Base-by-base conservation (phyloP, 495 filamentous ascomycete species). In the Delitschia confertaspora region DNA sequence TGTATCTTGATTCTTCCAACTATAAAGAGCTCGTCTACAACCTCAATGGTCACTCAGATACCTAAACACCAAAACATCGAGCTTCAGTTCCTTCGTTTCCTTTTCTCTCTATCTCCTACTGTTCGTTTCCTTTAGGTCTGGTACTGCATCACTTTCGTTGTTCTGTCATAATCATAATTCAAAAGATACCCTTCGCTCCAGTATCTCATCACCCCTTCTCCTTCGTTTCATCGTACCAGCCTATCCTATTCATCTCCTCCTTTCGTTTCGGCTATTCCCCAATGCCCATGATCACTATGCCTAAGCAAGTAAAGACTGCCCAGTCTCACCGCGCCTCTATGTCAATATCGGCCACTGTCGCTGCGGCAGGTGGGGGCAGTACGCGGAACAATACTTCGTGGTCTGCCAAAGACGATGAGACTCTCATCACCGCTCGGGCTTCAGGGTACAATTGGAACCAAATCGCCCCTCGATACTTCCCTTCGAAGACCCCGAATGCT, bases 401-500 rank as follows among this genome's bases (percentile, higher is more conserved):
- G 82, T 71, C 72, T 18, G 62, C 70, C 10, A 65, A 72, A 23
- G 79, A 83, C 40, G 82, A 87, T 53, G 67, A 75, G 45, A 68
- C 69, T 13, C 65, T 87, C 22, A 68, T 83, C 52, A 50, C 52
- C 20, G 76, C 79, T 19, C 71, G 82, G 25, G 71, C 76, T 6
- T 68, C 71, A 59, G 76, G 76, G 33, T 72, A 79, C 53, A 82
- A 82, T 57, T 87, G 82, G 82, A 70, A 71, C 34, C 75, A 79
- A 35, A 85, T 87, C 53, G 76, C 82, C 42, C 66, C 66, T 42
- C 70, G 68, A 34, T 72, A 79, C 58, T 87, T 87, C 57, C 80
- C 79, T 3, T 65, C 61, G 53, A 87, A 86, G 65, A 80, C 81
- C 4, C 70, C 79, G 22, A 87, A 87, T 60, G 82, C 82, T 20